Base-by-base conservation (phyloP, 2,329 filamentous ascomycete genomes). In the Botryotinia globosa region DNA sequence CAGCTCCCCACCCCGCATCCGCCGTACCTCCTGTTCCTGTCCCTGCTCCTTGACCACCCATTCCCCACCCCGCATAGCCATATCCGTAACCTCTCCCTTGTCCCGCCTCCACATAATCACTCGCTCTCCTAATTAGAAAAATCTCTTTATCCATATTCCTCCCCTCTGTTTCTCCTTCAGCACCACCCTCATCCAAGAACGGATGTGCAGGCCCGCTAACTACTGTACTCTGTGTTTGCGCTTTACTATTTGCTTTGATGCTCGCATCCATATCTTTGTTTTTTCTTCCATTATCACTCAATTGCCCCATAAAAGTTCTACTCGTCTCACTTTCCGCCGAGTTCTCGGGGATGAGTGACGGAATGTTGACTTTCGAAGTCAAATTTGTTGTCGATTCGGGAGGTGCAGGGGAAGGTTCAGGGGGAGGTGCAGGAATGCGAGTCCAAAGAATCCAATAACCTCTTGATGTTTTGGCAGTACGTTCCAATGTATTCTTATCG, bases 361-460 rank as follows among this genome's bases (percentile, higher is more conserved):
- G 75, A 22, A 73, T 56, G 10, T 73, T 74, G 32, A 74, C 66
- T 58, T 44, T 67, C 5, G 62, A 12, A 51, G 18, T 29, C 32
- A 25, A 66, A 66, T 32, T 54, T 6, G 56, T 62, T n/a, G 7
- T n/a, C n/a, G 62, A 66, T 18, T 78, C 77, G 16, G 81, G 81
- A 67, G 85, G 85, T 16, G 69, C n/a, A 7, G 86, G 77, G 18
- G 81, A 34, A 34, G 34, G 34, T 34, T 34, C 5, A 67, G 85
- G 85, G 34, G 34, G 81, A 68, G 85, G 85, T 16, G 69, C 34
- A 9, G 86, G 77, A 34, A 90, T 82, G 37, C 88, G 84, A 65
- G 85, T 89, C 90, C 90, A 92, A 39, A 91, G 88, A 44, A 92
- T 84, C 90, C 90, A 92, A 88, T 89, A 92, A 1, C 89, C 90